phyloP scores from a whole-genome alignment of 148 eudicot genomes.

The Fagopyrum homotropicum region DNA sequence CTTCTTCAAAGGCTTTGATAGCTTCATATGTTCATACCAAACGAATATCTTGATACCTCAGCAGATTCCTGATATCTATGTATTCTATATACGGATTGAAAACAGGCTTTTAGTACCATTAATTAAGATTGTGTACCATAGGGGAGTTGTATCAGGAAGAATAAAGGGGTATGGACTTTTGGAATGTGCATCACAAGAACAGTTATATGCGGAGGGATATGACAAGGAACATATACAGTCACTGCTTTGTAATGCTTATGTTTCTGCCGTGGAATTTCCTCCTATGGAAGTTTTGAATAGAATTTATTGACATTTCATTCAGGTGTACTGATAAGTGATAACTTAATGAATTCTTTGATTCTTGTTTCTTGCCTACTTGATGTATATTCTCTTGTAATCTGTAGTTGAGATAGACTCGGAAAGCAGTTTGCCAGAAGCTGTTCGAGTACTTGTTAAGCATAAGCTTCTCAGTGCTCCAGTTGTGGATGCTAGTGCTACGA shows the following conservation, averaged over 20 bases:
- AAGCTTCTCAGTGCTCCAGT: slow-evolving; percentile 86
- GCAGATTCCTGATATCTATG: too few relatives aligned
- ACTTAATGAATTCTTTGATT: neutral
- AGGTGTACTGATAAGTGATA: neutral
- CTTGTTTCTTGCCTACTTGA: neutral
- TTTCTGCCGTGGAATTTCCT: neutral
- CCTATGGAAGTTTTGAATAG: neutral
- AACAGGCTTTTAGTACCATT: neutral
- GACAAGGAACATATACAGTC: neutral
- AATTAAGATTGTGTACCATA: neutral
- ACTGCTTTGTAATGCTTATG: neutral
- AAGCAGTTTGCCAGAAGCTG: slow-evolving; percentile 80
- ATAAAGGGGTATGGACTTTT: neutral
- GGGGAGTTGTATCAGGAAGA: neutral
- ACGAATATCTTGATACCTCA: too few relatives aligned
- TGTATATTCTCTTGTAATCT: neutral
- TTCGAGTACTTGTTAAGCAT: slow-evolving; percentile 62
- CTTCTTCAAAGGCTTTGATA: too few relatives aligned
- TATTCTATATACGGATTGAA: too few relatives aligned
- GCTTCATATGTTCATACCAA: too few relatives aligned
- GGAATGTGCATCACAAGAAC: neutral
- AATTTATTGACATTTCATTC: neutral
- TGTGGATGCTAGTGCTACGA: slow-evolving; percentile 68
- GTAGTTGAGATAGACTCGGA: slow-evolving; percentile 73
- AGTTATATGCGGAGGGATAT: neutral